Base-by-base conservation (phyloP, 163 green algal genomes). In the Smithsoniella earleae region DNA sequence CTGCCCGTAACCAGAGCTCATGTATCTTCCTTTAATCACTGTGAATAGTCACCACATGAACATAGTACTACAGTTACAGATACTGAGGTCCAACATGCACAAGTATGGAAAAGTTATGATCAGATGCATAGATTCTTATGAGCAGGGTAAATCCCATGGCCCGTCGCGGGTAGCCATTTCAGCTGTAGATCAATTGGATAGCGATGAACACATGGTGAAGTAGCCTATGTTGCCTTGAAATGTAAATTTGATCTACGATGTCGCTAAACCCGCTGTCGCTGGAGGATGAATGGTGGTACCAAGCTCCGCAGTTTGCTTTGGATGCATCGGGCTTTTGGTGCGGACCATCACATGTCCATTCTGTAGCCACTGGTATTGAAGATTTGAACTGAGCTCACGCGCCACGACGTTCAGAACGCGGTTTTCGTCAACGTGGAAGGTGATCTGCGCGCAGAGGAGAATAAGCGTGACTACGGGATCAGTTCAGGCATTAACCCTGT, bases 361-460 rank as follows among this genome's bases (percentile, higher is more conserved):
- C 20, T 74, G 31, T 46, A 83, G 74, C 80, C 80, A 86, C 66
- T 82, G 72, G 74, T 86, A 76, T 34, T 86, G 81, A 4, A 77
- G 69, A 13, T 77, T 16, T 0, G 54, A 75, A 69, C 82, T 76
- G 40, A 80, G 73, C 62, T 86, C 81, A 1, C 55, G 45, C 16
- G 81, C 81, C 0, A 55, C 72, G 3, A 76, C 78, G 18, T 73
- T 82, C 44, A 86, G 78, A 62, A 86, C 78, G 34, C 73, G 75
- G 52, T 79, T 76, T 22, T 36, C 31, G 33, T 82, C 78, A 25
- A 86, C 28, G 3, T 79, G 46, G 62, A 84, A 81, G 2, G 65
- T 80, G 20, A 88, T 72, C 77, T 85, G 80, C 3, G 86, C 74
- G n/a, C n/a, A n/a, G n/a, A n/a, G n/a, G n/a, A n/a, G n/a, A n/a